Evolutionary conservation across 352 stramenopile genomes (phyloP).

Genomic region (Thalassiosira ordinaria): DNA sequence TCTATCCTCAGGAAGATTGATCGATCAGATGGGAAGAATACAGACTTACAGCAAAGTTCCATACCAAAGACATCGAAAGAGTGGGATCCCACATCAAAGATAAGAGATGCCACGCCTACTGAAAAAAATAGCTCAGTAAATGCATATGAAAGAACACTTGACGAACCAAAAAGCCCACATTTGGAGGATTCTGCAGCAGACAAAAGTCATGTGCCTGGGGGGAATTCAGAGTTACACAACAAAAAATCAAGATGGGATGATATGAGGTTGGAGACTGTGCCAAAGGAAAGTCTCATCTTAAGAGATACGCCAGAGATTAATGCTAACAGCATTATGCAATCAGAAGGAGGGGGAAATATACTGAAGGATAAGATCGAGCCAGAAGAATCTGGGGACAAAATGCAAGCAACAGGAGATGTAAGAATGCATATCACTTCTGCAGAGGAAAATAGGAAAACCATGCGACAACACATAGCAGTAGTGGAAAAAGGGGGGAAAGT

Average conservation of each 20-base stretch:
- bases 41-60: not conserved
- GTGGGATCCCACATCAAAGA: not conserved
- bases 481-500: not conserved
- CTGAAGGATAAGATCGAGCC: not conserved
- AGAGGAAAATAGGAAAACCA: not conserved
- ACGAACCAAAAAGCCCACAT: no score
- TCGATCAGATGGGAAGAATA: not conserved
- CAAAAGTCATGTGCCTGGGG: not conserved
- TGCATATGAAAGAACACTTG: no score
- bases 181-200: not conserved
- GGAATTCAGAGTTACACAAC: not conserved
- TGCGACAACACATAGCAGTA: no score
- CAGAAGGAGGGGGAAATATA: constrained; percentile 1
- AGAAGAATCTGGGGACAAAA: not conserved
- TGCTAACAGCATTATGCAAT: not conserved
- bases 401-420: constrained; percentile 5
- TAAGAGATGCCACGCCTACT: not conserved
- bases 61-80: constrained; percentile 3
- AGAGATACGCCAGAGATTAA: not conserved
- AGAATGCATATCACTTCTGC: constrained; percentile 3
- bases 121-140: not conserved
- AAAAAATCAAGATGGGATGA: not conserved
- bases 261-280: not conserved
- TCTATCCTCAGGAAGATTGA: constrained; percentile 19
- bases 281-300: not conserved